A percentile compares a stretch with the other conserved stretches of the same genome.
These are phyloP conservation scores for Penicillium bialowiezense DNA, from an alignment of 495 filamentous ascomycete species.

Conservation along the genomic window DNA sequence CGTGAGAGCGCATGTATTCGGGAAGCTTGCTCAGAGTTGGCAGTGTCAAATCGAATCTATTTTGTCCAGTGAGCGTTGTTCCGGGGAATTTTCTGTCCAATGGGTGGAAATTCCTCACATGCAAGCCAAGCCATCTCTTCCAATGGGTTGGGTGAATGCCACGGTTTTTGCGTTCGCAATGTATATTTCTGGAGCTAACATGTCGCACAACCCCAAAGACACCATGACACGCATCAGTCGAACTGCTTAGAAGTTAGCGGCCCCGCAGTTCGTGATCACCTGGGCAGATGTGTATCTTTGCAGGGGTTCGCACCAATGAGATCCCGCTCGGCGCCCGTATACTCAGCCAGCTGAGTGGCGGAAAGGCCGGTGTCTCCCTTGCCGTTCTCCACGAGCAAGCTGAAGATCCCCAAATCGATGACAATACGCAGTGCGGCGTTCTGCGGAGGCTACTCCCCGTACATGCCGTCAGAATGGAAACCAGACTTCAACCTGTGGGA, in stretches of 20 bases:
- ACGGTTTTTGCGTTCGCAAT: constrained; percentile 30
- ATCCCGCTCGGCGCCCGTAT: constrained; percentile 28
- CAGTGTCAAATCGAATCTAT: constrained; percentile 38
- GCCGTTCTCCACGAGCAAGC: constrained; percentile 22
- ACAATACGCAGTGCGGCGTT: constrained; percentile 38
- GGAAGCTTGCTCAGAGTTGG: constrained; percentile 35
- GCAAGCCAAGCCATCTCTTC: constrained; percentile 36
- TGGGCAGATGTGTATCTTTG: neutral
- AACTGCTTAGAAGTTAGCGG: constrained; percentile 17
- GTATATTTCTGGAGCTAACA: constrained; percentile 24
- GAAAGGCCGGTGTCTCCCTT: constrained; percentile 22
- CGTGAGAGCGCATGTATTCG: constrained; percentile 28
- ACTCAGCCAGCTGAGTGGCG: constrained; percentile 22
- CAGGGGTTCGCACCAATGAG: constrained; percentile 27
- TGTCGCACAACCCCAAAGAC: constrained; percentile 32
- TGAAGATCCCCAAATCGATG: constrained; percentile 34
- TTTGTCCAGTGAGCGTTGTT: no score
- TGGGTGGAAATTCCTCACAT: constrained; percentile 32
- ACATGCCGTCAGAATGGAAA: constrained; percentile 1
- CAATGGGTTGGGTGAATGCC: constrained; percentile 34
- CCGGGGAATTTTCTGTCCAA: no score
- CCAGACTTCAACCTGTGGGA: neutral
- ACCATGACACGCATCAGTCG: constrained; percentile 40
- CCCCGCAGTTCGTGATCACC: constrained; percentile 1
- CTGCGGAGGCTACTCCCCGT: constrained; percentile 31